Evolutionary conservation across 805 yeast genomes (phyloP), one percentile per base, ranked within the genome.

Genomic region (Cyberlindnera xishuangbannaensis): DNA sequence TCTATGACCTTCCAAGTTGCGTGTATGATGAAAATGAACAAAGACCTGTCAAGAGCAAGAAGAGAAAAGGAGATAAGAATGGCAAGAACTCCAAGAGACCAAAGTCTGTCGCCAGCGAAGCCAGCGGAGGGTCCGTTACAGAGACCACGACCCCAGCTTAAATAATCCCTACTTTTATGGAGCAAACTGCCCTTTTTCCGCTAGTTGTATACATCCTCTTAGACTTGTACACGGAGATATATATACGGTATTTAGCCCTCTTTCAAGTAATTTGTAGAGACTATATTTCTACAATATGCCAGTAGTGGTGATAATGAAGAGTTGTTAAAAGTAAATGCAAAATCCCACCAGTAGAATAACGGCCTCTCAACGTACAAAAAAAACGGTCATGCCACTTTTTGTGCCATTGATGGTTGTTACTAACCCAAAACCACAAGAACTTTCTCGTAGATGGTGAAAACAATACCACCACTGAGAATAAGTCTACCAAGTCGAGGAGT

Each of bases 401-500:
- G 22, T 19, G 8, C 22, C 11, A 19, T 19, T 11, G 11, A 19
- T 19, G 22, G 11, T 8, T 19, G 15, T 24, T 24, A 7, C 14
- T 18, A 48, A 18, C 36, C 43, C 32, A 64, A 40, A 10, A 62
- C 46, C 4, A 51, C 73, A 58, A 90, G 67, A 65, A 90, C 81
- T 62, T 87, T 84, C 58, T 90, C 98, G 58, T 90, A 90, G 36
- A 92, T 84, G 15, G 97, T 92, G 63, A 90, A 90, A 18, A 92
- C 97, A 46, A 90, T 90, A 50, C 98, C 98, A 41, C 98, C 98
- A 61, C 95, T 83, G 53, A 90, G 69, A 22, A 88, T 76, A 54
- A 90, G 70, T 50, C 98, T 75, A 6, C 97, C 97, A 41, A 90
- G 66, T 55, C 98, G 73, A 28, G 98, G 97, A 2, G 97, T 92